phyloP scores from a whole-genome alignment of 768 basidiomycete species.

The Strobilomyces confusus region DNA sequence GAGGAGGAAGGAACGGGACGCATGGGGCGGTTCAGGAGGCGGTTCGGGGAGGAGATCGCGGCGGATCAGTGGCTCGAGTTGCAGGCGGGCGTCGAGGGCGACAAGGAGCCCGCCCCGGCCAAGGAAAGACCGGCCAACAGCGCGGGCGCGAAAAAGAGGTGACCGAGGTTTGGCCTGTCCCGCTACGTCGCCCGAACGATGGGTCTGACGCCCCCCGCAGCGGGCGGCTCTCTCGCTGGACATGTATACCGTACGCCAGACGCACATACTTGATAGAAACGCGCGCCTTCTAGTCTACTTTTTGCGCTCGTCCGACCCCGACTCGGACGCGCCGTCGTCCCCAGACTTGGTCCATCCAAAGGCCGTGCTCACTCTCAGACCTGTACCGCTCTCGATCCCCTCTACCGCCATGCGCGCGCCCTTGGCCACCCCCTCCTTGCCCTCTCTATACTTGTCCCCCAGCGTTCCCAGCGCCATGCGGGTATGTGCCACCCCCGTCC shows the following conservation, averaged over 20 bases:
- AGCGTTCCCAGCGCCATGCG: constrained; percentile 55
- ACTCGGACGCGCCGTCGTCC: constrained; percentile 14
- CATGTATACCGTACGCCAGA: neutral
- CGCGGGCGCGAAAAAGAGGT: constrained; percentile 18
- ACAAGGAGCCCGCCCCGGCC: constrained; percentile 25
- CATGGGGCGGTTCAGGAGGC: constrained; percentile 73
- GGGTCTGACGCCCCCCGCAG: constrained; percentile 4
- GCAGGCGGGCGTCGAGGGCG: constrained; percentile 25
- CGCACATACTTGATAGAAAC: neutral
- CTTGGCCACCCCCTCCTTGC: constrained; percentile 40
- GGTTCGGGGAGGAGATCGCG: constrained; percentile 55
- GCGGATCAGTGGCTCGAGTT: constrained; percentile 29
- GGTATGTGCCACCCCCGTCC: constrained; percentile 56
- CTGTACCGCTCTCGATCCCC: constrained; percentile 63
- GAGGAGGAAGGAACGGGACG: constrained; percentile 72
- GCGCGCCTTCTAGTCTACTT: constrained; percentile 9
- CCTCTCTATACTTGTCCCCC: constrained; percentile 47
- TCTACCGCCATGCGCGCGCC: constrained; percentile 48
- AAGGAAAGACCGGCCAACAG: constrained; percentile 19
- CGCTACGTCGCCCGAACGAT: neutral
- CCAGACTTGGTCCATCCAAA: constrained; percentile 40
- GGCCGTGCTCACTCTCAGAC: constrained; percentile 64
- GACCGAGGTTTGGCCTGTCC: constrained; percentile 5
- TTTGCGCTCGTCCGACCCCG: constrained; percentile 14
- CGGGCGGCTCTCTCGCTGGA: neutral